Percentiles rank a stretch among this genome's conserved stretches.
phyloP scores from a whole-genome alignment of 495 filamentous ascomycete genomes.

The Thozetella sp. region DNA sequence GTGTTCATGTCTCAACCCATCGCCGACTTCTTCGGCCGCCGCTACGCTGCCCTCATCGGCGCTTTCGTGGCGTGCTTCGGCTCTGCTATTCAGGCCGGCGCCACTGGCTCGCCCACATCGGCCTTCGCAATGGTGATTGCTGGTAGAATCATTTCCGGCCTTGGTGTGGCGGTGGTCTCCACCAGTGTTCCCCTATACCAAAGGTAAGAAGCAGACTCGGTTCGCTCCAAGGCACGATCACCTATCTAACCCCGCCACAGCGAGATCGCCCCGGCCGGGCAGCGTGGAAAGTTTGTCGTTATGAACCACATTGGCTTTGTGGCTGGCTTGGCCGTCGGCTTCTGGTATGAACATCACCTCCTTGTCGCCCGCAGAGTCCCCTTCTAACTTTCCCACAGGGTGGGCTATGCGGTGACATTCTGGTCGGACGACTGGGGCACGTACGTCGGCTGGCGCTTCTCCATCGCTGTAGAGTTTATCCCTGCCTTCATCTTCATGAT shows the following conservation, averaged over 20 bases:
- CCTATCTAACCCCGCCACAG: slow-evolving; percentile 21
- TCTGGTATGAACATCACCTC: slow-evolving; percentile 40
- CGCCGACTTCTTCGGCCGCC: slow-evolving; percentile 49
- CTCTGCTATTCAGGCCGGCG: slow-evolving; percentile 43
- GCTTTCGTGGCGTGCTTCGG: slow-evolving; percentile 46
- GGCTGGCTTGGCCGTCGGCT: slow-evolving; percentile 48
- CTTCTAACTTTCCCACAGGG: slow-evolving; percentile 23
- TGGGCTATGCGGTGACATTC: slow-evolving; percentile 45
- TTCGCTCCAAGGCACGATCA: not conserved
- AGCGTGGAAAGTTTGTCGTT: slow-evolving; percentile 55
- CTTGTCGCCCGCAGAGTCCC: not conserved
- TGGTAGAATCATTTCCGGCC: slow-evolving; percentile 51
- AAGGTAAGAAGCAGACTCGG: slow-evolving; percentile 28
- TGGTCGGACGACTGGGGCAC: slow-evolving; percentile 30
- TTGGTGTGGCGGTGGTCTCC: slow-evolving; percentile 53
- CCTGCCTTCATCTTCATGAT: slow-evolving; percentile 42
- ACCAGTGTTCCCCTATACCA: slow-evolving; percentile 60
- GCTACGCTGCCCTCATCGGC: slow-evolving; percentile 48
- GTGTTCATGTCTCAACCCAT: slow-evolving; percentile 50
- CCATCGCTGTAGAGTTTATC: slow-evolving; percentile 42
- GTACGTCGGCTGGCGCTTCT: slow-evolving; percentile 45
- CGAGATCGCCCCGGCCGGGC: slow-evolving; percentile 53
- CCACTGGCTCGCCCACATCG: slow-evolving; percentile 25
- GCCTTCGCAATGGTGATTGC: slow-evolving; percentile 54
- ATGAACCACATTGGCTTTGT: slow-evolving; percentile 61